phyloP scores from a whole-genome alignment of 1,284 basidiomycete genomes.

The Ganoderma boninense region DNA sequence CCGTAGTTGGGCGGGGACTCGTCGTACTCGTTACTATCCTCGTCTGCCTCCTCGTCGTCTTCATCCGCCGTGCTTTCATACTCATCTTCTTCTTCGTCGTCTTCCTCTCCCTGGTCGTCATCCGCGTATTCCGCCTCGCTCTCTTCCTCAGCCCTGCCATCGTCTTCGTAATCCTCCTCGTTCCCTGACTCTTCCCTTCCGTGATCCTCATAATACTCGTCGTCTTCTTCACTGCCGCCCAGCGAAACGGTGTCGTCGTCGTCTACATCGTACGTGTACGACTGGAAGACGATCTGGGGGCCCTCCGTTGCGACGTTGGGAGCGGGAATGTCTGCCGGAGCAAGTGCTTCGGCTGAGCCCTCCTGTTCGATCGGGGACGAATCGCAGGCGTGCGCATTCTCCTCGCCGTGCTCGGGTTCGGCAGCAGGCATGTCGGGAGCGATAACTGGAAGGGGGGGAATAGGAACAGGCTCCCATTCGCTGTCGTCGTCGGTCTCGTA shows the following conservation, averaged over 20 bases:
- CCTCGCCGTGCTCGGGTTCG: neutral
- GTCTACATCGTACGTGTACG: neutral
- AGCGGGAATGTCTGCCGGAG: neutral
- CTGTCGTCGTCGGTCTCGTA: neutral
- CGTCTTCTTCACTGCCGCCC: neutral
- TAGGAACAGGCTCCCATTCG: neutral
- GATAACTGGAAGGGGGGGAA: neutral
- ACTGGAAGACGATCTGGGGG: neutral
- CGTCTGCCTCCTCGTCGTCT: neutral
- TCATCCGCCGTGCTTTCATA: neutral
- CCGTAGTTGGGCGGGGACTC: neutral
- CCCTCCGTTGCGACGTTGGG: neutral
- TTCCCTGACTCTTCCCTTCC: neutral
- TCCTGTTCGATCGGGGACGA: neutral
- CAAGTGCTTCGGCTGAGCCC: neutral
- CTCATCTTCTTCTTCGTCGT: neutral
- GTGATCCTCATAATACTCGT: neutral
- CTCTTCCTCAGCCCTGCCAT: neutral
- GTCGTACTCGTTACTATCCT: slow-evolving; percentile 1
- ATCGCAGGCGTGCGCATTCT: neutral
- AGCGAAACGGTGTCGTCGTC: neutral
- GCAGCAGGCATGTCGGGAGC: neutral
- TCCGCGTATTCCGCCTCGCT: neutral
- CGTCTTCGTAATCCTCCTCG: neutral
- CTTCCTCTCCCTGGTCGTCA: neutral